Evolutionary conservation across 768 basidiomycete genomes (phyloP), one percentile per base, ranked within the genome.

Genomic region (Mrakia frigida): DNA sequence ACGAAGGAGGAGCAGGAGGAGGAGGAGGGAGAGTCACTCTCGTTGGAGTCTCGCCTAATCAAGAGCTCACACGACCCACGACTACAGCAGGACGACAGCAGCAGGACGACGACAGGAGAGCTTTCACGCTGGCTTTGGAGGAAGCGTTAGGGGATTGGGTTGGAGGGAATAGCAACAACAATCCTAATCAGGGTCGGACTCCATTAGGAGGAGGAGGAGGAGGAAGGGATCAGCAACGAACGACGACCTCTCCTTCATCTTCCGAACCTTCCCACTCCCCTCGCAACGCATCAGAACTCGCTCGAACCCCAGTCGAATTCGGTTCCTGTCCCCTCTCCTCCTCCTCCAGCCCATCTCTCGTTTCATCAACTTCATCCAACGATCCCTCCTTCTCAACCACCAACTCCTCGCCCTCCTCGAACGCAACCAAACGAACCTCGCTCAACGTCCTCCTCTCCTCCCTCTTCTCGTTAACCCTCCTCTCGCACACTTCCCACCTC

Each of bases 31-130:
- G 13, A 9, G 39, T 68, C 65, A 68, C 35, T 39, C 39, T 68
- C 1, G 25, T 35, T 16, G 63, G 63, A 35, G 18, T 5, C 5
- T 31, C 63, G 28, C 33, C 63, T 6, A 21, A 67, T 18, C n/a
- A n/a, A n/a, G 65, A 68, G 65, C 65, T 68, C 65, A 39, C 39
- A 18, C 35, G 65, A n/a, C 16, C n/a, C n/a, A n/a, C n/a, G n/a
- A n/a, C n/a, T n/a, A n/a, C n/a, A n/a, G n/a, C 35, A 7, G 21
- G 35, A 41, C 18, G 11, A 35, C 2, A 23, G 10, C 3, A 16
- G 3, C 5, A n/a, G 5, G 35, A 41, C 14, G 25, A 13, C 5
- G 25, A 35, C 33, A 56, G 56, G n/a, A 28, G 28, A 28, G 65
- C 65, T 37, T 68, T 68, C 37, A n/a, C 65, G 6, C 39, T 25